These are phyloP conservation scores for Byssothecium circinans DNA, from an alignment of 2,329 filamentous ascomycete species.

Conservation along the genomic window DNA sequence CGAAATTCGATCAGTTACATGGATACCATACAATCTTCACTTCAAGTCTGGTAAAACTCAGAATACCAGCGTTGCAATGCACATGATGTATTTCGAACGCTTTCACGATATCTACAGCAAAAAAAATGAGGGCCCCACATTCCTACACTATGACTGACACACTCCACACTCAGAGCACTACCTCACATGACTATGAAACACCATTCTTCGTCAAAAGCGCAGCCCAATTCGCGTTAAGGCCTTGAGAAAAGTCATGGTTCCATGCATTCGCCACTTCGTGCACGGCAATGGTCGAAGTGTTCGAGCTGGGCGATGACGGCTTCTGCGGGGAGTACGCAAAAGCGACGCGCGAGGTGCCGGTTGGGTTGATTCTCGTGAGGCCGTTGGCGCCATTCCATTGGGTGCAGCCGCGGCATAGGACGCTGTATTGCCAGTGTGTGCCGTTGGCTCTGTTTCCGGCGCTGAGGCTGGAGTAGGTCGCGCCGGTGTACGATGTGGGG, in stretches of 20 bases:
- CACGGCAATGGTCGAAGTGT: constrained; percentile 23
- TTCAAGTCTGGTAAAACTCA: too few species aligned
- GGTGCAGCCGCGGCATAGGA: constrained; percentile 35
- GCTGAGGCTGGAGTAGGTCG: constrained; percentile 25
- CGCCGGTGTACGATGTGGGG: constrained; percentile 26
- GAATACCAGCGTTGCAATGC: too few species aligned
- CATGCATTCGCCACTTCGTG: constrained; percentile 37
- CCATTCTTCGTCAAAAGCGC: constrained; percentile 30
- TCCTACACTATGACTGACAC: neutral
- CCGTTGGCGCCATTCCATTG: constrained; percentile 21
- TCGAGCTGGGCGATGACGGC: constrained; percentile 23
- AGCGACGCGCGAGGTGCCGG: constrained; percentile 21
- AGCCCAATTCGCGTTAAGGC: constrained; percentile 28
- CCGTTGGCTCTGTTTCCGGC: constrained; percentile 32
- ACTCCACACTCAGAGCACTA: neutral
- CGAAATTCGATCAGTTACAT: too few species aligned
- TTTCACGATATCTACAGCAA: neutral
- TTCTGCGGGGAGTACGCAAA: constrained; percentile 27
- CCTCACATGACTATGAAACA: neutral
- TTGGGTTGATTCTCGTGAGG: constrained; percentile 21
- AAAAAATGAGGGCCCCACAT: neutral
- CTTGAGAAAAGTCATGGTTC: constrained; percentile 29
- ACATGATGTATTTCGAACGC: too few species aligned
- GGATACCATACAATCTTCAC: too few species aligned
- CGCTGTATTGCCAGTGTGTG: constrained; percentile 37